These are phyloP conservation scores for Wallemia mellicola DNA, from an alignment of 1,284 basidiomycete genomes.

Conservation along the genomic window DNA sequence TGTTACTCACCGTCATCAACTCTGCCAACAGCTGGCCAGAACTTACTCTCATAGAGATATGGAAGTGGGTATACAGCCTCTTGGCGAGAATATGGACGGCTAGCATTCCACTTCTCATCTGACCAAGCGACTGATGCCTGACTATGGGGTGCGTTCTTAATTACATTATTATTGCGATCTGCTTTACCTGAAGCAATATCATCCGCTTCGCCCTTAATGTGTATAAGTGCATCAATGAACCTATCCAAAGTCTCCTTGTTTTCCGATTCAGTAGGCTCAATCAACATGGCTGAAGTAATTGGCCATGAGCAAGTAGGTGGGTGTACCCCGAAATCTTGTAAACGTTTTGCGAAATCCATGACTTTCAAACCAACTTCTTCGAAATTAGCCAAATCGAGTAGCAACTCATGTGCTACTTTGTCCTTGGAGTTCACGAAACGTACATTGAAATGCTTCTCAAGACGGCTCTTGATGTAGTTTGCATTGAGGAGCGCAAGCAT, in stretches of 20 bases:
- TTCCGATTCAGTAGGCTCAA: constrained; percentile 77
- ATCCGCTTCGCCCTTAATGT: constrained; percentile 69
- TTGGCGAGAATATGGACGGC: constrained; percentile 48
- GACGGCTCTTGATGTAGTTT: constrained; percentile 80
- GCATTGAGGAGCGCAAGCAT: constrained; percentile 71
- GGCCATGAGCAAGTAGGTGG: constrained; percentile 84
- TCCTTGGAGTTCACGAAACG: constrained; percentile 71
- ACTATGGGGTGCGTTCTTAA: constrained; percentile 84
- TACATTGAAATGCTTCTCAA: constrained; percentile 57
- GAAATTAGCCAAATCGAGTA: constrained; percentile 86
- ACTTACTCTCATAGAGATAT: constrained; percentile 53
- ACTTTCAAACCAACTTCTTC: constrained; percentile 78
- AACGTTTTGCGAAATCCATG: constrained; percentile 76
- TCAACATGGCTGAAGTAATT: constrained; percentile 54
- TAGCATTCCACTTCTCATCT: constrained; percentile 41
- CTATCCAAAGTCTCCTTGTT: constrained; percentile 67
- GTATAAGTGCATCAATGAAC: constrained; percentile 89
- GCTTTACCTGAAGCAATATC: constrained; percentile 61
- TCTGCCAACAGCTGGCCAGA: constrained; percentile 71
- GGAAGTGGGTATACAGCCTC: constrained; percentile 55
- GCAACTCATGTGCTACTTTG: constrained; percentile 74
- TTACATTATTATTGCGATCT: constrained; percentile 56
- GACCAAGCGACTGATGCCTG: constrained; percentile 36
- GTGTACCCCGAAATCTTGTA: constrained; percentile 56
- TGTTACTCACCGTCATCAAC: constrained; percentile 50